Percentiles rank a stretch among this genome's conserved stretches.
These are phyloP conservation scores for Vitis labrusca DNA, from an alignment of 164 flowering plant genomes.

Conservation along the genomic window DNA sequence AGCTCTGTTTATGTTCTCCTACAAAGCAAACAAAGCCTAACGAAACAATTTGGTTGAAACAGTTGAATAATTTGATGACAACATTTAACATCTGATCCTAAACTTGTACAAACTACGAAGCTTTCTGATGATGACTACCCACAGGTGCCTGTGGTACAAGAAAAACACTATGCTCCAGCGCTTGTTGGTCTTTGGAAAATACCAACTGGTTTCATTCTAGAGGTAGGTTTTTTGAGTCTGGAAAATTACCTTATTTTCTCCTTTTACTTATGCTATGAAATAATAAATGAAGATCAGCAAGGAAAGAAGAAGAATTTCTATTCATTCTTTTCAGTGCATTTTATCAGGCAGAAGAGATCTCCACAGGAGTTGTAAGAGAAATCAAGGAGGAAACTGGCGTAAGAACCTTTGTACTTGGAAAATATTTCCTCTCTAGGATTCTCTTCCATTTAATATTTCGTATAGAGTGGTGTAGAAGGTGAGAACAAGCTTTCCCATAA, in stretches of 20 bases:
- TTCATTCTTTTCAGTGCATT: background rate
- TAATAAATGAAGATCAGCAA: background rate
- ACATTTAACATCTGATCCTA: no score
- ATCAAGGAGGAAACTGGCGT: slow-evolving; percentile 96
- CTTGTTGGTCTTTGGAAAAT: slow-evolving; percentile 68
- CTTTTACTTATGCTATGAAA: no score
- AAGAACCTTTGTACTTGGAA: slow-evolving; percentile 25
- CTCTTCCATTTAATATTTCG: background rate
- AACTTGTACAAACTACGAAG: no score
- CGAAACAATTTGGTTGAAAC: no score
- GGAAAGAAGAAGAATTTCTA: background rate
- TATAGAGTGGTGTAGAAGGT: background rate
- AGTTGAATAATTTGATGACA: no score
- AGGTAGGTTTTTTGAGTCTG: slow-evolving; percentile 35
- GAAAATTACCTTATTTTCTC: background rate
- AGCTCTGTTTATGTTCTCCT: no score
- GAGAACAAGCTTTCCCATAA: background rate
- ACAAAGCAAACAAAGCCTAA: no score
- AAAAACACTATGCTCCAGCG: slow-evolving; percentile 61
- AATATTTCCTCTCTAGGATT: background rate
- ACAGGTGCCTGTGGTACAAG: slow-evolving; percentile 93
- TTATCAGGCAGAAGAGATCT: slow-evolving; percentile 84
- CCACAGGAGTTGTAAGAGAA: slow-evolving; percentile 80
- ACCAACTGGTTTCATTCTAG: slow-evolving; percentile 85
- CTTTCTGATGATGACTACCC: slow-evolving; percentile 1